Evolutionary conservation across 192 early-diverging fungal species (phyloP).

Genomic region (Coemansia asiatica): DNA sequence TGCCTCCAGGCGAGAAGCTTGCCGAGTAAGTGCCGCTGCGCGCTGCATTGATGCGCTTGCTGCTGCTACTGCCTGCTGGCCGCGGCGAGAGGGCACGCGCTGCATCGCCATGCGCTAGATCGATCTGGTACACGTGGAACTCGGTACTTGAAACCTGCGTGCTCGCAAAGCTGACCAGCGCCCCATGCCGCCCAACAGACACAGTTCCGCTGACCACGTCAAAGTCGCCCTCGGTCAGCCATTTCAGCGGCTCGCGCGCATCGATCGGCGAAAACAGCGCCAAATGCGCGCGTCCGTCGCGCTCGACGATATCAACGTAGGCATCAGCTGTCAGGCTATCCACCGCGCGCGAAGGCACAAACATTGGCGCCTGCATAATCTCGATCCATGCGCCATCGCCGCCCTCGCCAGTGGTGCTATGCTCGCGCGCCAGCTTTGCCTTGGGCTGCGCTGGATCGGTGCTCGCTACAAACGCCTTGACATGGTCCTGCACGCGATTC

Average conservation of each 20-base stretch:
- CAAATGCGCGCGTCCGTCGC: slow-evolving; percentile 68
- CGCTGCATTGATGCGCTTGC: slow-evolving; percentile 25
- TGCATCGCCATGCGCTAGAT: slow-evolving; percentile 30
- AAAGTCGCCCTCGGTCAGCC: slow-evolving; percentile 71
- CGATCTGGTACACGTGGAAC: slow-evolving; percentile 50
- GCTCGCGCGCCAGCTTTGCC: slow-evolving; percentile 59
- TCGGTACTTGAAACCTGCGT: slow-evolving; percentile 41
- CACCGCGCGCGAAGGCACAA: slow-evolving; percentile 28
- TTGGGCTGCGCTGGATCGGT: slow-evolving; percentile 37
- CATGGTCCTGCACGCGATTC: slow-evolving; percentile 88
- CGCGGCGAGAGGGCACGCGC: slow-evolving; percentile 36
- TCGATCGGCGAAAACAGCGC: slow-evolving; percentile 62
- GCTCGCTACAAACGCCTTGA: slow-evolving; percentile 65
- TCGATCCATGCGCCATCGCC: slow-evolving; percentile 78
- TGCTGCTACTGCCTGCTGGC: slow-evolving; percentile 23
- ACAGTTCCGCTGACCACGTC: slow-evolving; percentile 60
- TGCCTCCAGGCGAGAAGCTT: slow-evolving; percentile 69
- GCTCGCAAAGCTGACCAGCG: slow-evolving; percentile 53
- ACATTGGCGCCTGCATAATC: slow-evolving; percentile 48
- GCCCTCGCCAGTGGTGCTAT: slow-evolving; percentile 51
- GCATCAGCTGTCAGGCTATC: slow-evolving; percentile 42
- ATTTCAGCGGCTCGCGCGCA: slow-evolving; percentile 50
- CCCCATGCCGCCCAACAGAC: slow-evolving; percentile 37
- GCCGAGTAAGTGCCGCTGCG: slow-evolving; percentile 60
- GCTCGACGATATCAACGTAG: slow-evolving; percentile 68